Evolutionary conservation across 495 filamentous ascomycete genomes (phyloP), one percentile per base, ranked within the genome.

Genomic region (Podospora tetraspora): DNA sequence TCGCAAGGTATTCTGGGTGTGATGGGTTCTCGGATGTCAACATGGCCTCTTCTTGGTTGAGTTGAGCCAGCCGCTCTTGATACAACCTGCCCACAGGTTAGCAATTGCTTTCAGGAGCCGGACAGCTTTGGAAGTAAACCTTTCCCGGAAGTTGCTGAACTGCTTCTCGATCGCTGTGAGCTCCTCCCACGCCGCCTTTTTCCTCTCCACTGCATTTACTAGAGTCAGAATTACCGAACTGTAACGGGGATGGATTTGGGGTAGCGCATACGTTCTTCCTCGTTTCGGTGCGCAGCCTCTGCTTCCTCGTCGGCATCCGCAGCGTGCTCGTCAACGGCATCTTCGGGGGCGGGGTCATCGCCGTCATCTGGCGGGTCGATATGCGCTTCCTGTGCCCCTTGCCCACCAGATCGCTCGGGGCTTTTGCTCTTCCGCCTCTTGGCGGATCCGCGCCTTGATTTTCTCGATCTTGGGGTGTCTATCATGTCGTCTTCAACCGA

Each of bases 1-100:
- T 92, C 0, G 90, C 90, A 60, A 96, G 81, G 68, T 92, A 91
- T 75, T 96, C 94, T 32, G 92, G 91, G 77, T 99, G 95, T n/a
- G 86, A 91, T 27, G 89, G 90, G 63, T 88, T 88, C 1, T 91
- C 87, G 63, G 88, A 84, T 66, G 83, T 85, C 32, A 98, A 85
- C 85, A 95, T 88, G 29, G 90, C 88, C 67, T 97, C 87, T 85
- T 99, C 94, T 68, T 86, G 84, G 70, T 94, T 90, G 59, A 94
- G 80, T 72, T 91, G 87, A 12, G 89, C 89, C 56, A 99, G 84
- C 69, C 91, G 87, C 74, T 97, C 94, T 70, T 96, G 90, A 76
- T 91, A 94, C 29, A 97, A 86, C 68, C 92, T 97, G 70, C 67
- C 57, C 57, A 58, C 7, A 12, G n/a, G 63, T 76, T 69, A 78